A percentile compares a stretch with the other conserved stretches of the same genome.
phyloP scores from a whole-genome alignment of 2,329 filamentous ascomycete genomes.

The Polychaeton citri region DNA sequence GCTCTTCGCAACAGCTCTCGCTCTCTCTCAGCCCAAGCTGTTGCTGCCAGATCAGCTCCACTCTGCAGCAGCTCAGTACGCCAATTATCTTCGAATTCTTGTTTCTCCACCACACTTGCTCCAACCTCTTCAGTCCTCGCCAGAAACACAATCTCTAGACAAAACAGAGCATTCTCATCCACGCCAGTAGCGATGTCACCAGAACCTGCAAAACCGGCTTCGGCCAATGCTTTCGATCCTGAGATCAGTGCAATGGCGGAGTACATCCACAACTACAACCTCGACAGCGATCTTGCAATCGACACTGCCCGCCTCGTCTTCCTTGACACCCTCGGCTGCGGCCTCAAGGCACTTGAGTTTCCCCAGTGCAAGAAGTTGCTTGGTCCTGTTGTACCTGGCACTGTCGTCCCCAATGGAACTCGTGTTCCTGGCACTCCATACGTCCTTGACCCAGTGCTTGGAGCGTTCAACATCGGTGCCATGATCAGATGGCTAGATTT shows the following conservation, averaged over 20 bases:
- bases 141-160: too few species aligned
- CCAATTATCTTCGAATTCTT: too few species aligned
- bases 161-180: too few species aligned
- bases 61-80: too few species aligned
- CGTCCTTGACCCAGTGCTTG: constrained; percentile 88
- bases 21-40: too few species aligned
- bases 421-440: constrained; percentile 85
- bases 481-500: constrained; percentile 99
- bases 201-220: constrained; percentile 7
- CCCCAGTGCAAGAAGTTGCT: constrained; percentile 92
- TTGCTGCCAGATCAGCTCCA: too few species aligned
- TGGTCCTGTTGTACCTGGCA: constrained; percentile 81
- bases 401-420: constrained; percentile 79
- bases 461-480: constrained; percentile 96
- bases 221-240: constrained; percentile 52
- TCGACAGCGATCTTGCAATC: constrained; percentile 83
- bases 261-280: constrained; percentile 85
- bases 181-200: too few species aligned
- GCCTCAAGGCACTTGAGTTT: constrained; percentile 88
- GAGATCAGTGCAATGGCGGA: constrained; percentile 91
- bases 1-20: too few species aligned
- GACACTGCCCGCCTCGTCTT: constrained; percentile 96
- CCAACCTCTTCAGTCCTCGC: too few species aligned
- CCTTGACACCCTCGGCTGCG: constrained; percentile 91
- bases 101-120: too few species aligned